Percentiles rank a stretch among this genome's conserved stretches.
phyloP scores from a whole-genome alignment of 495 filamentous ascomycete genomes.

The Trichoderma orchidacearum region DNA sequence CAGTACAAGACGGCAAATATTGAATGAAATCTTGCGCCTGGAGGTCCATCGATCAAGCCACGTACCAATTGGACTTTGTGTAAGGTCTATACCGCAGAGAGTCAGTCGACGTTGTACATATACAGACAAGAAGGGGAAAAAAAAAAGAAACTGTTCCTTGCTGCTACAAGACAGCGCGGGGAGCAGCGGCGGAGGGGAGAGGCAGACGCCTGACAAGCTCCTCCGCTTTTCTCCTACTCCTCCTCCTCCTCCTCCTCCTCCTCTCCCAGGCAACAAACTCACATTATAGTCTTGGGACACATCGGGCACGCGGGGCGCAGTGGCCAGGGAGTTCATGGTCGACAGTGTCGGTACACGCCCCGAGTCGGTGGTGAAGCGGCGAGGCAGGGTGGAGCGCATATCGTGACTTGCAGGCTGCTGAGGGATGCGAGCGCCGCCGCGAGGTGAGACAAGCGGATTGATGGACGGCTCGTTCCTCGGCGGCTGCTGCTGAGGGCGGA shows the following conservation, averaged over 20 bases:
- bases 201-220: no score
- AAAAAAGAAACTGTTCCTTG: background rate
- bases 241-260: no score
- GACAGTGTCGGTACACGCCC: slow-evolving; percentile 73
- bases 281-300: slow-evolving; percentile 7
- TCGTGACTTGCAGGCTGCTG: slow-evolving; percentile 40
- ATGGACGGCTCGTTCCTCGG: slow-evolving; percentile 51
- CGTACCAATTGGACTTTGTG: slow-evolving; percentile 49
- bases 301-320: background rate
- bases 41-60: slow-evolving; percentile 2
- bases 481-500: slow-evolving; percentile 59
- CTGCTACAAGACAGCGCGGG: background rate
- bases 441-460: slow-evolving; percentile 55
- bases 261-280: no score
- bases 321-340: slow-evolving; percentile 34
- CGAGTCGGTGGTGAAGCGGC: slow-evolving; percentile 88
- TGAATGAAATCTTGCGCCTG: background rate
- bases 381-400: slow-evolving; percentile 59
- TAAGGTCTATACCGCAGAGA: slow-evolving; percentile 24
- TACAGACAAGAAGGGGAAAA: background rate
- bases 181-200: background rate
- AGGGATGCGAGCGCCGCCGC: slow-evolving; percentile 46
- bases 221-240: no score
- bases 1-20: background rate
- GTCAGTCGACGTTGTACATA: slow-evolving; percentile 12